Percentiles rank a stretch among this genome's conserved stretches.
Conservation (phyloP, 495 filamentous ascomycete genomes). For the Viridothelium virens region DNA sequence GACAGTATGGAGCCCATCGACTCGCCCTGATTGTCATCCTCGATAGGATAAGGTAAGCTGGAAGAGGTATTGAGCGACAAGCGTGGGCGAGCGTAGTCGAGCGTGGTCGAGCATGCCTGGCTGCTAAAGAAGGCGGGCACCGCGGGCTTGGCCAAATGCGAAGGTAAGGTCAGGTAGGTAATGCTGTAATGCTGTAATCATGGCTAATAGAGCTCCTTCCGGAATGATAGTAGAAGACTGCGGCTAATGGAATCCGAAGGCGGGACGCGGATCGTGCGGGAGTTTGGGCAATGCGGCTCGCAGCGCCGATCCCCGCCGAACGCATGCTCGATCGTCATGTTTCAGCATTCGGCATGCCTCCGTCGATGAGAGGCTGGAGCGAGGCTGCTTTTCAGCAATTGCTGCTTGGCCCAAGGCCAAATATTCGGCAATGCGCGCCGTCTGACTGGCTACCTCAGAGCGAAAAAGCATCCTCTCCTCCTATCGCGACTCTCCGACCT, state of each 20-base stretch:
- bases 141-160: not conserved
- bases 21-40: constrained; percentile 6
- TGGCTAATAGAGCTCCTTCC: not conserved
- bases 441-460: not conserved
- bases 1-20: not conserved
- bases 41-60: not conserved
- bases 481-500: not conserved
- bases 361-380: not conserved
- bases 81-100: not conserved
- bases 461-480: not conserved
- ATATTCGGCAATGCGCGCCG: not conserved
- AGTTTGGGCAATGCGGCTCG: constrained; percentile 7
- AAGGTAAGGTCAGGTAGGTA: not conserved
- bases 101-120: constrained; percentile 2
- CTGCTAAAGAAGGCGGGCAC: not conserved
- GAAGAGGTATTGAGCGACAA: constrained; percentile 8
- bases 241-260: not conserved
- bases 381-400: not conserved
- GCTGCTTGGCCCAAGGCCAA: not conserved
- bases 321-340: constrained; percentile 6
- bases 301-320: not conserved
- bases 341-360: not conserved
- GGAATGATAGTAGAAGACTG: not conserved
- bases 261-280: not conserved
- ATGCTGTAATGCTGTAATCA: not conserved